These are phyloP conservation scores for Letharia lupina DNA, from an alignment of 495 filamentous ascomycete species.

Conservation along the genomic window DNA sequence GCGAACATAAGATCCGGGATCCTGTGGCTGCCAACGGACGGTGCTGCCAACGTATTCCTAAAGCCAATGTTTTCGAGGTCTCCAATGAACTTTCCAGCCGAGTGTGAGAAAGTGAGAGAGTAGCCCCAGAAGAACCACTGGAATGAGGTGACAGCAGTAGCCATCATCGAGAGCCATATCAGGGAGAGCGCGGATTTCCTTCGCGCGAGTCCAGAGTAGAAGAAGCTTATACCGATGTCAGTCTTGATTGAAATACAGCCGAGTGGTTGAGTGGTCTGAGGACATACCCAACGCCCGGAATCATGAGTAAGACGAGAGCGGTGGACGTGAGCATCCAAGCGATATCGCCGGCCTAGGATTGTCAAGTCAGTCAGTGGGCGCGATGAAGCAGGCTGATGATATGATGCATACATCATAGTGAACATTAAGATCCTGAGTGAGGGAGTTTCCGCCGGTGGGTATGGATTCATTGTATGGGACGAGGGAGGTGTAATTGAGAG, in stretches of 20 bases:
- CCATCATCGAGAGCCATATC: conserved; percentile 96
- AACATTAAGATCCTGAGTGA: conserved; percentile 67
- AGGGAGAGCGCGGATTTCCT: conserved; percentile 90
- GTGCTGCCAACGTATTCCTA: conserved; percentile 65
- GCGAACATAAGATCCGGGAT: conserved; percentile 88
- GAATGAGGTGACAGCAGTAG: conserved; percentile 81
- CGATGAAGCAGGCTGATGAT: background rate
- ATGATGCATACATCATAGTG: conserved; percentile 61
- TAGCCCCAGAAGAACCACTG: conserved; percentile 99
- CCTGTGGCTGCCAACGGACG: conserved; percentile 71
- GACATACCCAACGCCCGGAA: conserved; percentile 80
- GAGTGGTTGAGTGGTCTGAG: background rate
- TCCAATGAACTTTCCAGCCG: conserved; percentile 75
- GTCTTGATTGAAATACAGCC: background rate
- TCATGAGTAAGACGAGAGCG: conserved; percentile 92
- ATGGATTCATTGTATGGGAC: conserved; percentile 58
- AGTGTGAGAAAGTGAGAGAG: conserved; percentile 84
- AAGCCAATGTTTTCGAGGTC: conserved; percentile 82
- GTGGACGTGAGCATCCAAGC: conserved; percentile 84
- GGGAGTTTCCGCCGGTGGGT: conserved; percentile 63
- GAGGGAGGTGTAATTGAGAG: conserved; percentile 40
- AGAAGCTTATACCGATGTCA: conserved; percentile 51
- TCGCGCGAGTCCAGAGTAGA: conserved; percentile 96
- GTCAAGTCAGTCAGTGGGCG: conserved; percentile 8
- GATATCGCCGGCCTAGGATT: conserved; percentile 71